Evolutionary conservation across 768 basidiomycete species (phyloP).

Genomic region (Auriscalpium microsporum): DNA sequence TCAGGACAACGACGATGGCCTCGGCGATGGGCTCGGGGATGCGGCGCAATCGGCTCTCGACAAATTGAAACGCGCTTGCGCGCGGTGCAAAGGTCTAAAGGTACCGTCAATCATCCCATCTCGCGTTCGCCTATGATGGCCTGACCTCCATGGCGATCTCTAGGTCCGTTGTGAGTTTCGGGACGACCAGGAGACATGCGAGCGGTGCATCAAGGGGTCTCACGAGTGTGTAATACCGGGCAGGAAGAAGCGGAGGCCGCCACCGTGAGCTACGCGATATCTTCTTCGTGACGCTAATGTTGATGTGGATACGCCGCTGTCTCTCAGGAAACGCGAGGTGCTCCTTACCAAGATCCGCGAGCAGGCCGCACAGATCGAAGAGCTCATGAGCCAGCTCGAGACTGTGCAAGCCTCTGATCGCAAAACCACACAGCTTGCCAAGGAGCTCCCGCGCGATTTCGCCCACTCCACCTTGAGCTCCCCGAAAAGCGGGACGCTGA

Average conservation of each 20-base stretch:
- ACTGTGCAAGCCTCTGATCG: constrained; percentile 23
- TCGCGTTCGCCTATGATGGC: not conserved
- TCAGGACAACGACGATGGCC: constrained; percentile 5
- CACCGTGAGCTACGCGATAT: constrained; percentile 47
- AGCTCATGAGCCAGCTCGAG: constrained; percentile 64
- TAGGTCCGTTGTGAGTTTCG: constrained; percentile 75
- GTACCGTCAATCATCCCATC: not conserved
- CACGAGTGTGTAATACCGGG: constrained; percentile 78
- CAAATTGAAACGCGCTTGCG: constrained; percentile 15
- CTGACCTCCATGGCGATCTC: not conserved
- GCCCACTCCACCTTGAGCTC: constrained; percentile 12
- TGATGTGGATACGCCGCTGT: not conserved
- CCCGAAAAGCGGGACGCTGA: constrained; percentile 10
- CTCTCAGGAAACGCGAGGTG: constrained; percentile 64
- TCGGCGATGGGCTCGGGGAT: not conserved
- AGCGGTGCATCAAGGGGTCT: constrained; percentile 59
- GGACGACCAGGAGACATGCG: constrained; percentile 65
- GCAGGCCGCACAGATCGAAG: constrained; percentile 64
- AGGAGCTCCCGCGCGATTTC: constrained; percentile 9
- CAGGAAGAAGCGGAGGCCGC: constrained; percentile 70
- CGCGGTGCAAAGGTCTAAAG: constrained; percentile 15
- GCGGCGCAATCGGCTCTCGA: not conserved
- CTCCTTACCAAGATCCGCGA: constrained; percentile 69
- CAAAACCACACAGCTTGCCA: constrained; percentile 8
- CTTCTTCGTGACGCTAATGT: not conserved